Conservation (phyloP, 148 eudicot species). For the Diospyros lotus region DNA sequence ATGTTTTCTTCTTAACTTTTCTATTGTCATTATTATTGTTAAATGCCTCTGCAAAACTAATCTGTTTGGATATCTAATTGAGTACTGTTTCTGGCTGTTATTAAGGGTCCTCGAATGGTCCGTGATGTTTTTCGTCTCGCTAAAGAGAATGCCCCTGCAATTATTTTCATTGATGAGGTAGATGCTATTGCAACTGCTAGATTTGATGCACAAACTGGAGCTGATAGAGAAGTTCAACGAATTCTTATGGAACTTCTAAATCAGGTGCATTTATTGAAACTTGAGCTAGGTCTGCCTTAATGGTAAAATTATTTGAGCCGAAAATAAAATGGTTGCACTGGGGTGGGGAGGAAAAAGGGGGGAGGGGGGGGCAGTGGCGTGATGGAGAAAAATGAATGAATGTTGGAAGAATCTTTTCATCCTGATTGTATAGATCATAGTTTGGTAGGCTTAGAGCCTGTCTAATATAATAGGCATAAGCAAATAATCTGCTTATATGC, state of each 20-base stretch:
- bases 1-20: too few species aligned
- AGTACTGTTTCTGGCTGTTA: slow-evolving; percentile 1
- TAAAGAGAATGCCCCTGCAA: slow-evolving; percentile 96
- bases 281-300: neutral
- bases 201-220: slow-evolving; percentile 99
- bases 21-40: too few species aligned
- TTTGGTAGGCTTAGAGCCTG: neutral
- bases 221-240: slow-evolving; percentile 97
- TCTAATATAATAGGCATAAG: too few species aligned
- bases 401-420: neutral
- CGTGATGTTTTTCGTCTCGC: slow-evolving; percentile 98
- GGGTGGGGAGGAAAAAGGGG: neutral
- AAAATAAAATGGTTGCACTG: neutral
- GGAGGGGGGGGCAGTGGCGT: neutral
- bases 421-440: too few species aligned
- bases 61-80: neutral
- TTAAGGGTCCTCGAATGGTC: slow-evolving; percentile 90
- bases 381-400: neutral
- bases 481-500: too few species aligned
- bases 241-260: slow-evolving; percentile 91
- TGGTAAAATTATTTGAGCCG: neutral
- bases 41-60: neutral
- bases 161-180: slow-evolving; percentile 91
- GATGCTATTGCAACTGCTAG: slow-evolving; percentile 97
- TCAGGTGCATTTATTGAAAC: slow-evolving; percentile 45